phyloP scores from a whole-genome alignment of 1,139 yeast genomes.

The Scheffersomyces lignicola region DNA sequence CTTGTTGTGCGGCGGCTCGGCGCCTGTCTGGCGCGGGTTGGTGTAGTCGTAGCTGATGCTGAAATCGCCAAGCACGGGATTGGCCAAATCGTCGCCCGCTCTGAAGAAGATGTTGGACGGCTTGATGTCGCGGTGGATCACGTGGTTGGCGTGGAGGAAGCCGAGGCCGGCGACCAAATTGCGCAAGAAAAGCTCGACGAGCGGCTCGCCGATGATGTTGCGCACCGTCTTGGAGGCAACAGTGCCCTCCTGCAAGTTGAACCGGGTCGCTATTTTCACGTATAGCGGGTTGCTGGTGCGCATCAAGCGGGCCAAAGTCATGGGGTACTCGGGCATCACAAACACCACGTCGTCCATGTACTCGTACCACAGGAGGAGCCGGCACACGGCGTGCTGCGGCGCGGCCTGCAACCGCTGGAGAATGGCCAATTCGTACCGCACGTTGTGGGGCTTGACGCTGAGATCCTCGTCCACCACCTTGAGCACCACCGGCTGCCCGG shows the following conservation, averaged over 20 bases:
- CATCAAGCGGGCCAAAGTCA: slow-evolving; percentile 28
- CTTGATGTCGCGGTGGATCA: slow-evolving; percentile 89
- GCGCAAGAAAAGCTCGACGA: slow-evolving; percentile 17
- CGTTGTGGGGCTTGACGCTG: slow-evolving; percentile 38
- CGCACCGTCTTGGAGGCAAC: slow-evolving; percentile 4
- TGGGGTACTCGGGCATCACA: slow-evolving; percentile 33
- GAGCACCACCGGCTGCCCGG: slow-evolving; percentile 25
- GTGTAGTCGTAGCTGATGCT: slow-evolving; percentile 61
- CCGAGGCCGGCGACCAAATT: slow-evolving; percentile 21
- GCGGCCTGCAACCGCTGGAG: slow-evolving; percentile 22
- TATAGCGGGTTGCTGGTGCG: slow-evolving; percentile 9
- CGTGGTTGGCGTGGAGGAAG: slow-evolving; percentile 43
- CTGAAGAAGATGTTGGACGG: slow-evolving; percentile 71
- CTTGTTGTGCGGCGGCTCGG: slow-evolving; percentile 50
- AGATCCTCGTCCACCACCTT: slow-evolving; percentile 44
- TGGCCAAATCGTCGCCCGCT: slow-evolving; percentile 17
- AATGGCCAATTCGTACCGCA: slow-evolving; percentile 32
- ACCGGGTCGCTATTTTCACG: slow-evolving; percentile 18
- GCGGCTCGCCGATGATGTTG: slow-evolving; percentile 9
- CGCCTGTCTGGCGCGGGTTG: slow-evolving; percentile 20
- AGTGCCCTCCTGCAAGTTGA: slow-evolving; percentile 13
- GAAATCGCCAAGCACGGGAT: slow-evolving; percentile 68
- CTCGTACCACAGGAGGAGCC: slow-evolving; percentile 19
- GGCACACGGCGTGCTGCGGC: too few species aligned
- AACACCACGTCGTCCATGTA: slow-evolving; percentile 34